A percentile compares a stretch with the other conserved stretches of the same genome.
Evolutionary conservation across 108 stramenopile species (phyloP).

Genomic region (Pseudonitzschia multistriata): DNA sequence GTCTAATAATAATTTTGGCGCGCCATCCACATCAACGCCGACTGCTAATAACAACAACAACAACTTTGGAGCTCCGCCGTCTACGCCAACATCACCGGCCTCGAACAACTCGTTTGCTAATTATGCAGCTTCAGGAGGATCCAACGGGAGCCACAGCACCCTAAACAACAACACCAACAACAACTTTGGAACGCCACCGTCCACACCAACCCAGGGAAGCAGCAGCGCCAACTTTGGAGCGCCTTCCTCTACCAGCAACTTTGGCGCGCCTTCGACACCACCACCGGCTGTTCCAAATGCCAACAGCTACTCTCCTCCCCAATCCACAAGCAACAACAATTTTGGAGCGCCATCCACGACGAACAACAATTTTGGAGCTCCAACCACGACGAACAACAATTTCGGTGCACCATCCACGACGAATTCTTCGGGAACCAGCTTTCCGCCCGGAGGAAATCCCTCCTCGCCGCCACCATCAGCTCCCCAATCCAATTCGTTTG

Average conservation of each 20-base stretch:
- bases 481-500: slow-evolving; percentile 9
- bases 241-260: not conserved
- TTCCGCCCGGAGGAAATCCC: not conserved
- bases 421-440: not conserved
- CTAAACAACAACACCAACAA: not conserved
- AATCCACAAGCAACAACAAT: not conserved
- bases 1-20: slow-evolving; percentile 3
- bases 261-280: slow-evolving; percentile 4
- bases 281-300: not conserved
- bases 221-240: not conserved
- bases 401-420: not conserved
- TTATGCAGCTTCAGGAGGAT: not conserved
- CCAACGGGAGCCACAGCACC: not conserved
- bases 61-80: not conserved
- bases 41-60: not conserved
- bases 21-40: slow-evolving; percentile 7
- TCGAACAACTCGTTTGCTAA: not conserved
- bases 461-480: not conserved
- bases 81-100: not conserved
- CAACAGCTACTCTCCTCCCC: not conserved
- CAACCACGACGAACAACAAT: not conserved
- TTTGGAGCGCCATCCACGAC: not conserved
- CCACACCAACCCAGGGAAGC: not conserved
- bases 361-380: not conserved
- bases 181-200: not conserved